phyloP scores from a whole-genome alignment of 2,329 filamentous ascomycete species.

The Ploettnerulaceae sp. region DNA sequence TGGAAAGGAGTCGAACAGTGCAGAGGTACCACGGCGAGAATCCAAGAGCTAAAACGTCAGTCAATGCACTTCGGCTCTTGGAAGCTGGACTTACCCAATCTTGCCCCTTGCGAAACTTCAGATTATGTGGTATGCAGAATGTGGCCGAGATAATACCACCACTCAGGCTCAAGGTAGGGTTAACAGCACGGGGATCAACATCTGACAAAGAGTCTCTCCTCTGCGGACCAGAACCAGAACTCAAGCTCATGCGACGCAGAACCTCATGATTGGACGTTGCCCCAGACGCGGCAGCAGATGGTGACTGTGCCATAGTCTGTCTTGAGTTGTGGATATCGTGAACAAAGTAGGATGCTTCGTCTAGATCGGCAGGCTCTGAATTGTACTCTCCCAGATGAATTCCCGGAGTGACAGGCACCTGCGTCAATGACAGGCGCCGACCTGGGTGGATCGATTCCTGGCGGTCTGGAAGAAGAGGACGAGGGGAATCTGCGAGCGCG shows the following conservation, averaged over 20 bases:
- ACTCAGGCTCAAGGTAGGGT: conserved; percentile 53
- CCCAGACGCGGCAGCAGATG: conserved; percentile 31
- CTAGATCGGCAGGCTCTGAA: conserved; percentile 7
- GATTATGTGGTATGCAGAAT: conserved; percentile 56
- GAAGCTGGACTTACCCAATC: conserved; percentile 49
- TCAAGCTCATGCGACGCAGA: conserved; percentile 41
- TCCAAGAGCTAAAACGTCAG: conserved; percentile 58
- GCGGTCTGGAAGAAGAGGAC: conserved; percentile 15
- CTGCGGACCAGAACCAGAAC: conserved; percentile 4
- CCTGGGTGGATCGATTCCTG: conserved; percentile 29
- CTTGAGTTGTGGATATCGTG: conserved; percentile 18
- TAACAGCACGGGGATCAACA: conserved; percentile 46
- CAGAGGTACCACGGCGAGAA: conserved; percentile 79
- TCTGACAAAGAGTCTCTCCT: conserved; percentile 46
- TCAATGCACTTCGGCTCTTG: neutral
- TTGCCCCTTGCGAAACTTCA: conserved; percentile 52
- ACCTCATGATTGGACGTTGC: conserved; percentile 39
- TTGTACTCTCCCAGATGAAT: conserved; percentile 24
- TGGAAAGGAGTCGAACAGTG: conserved; percentile 85
- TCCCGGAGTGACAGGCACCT: conserved; percentile 32
- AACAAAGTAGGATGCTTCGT: conserved; percentile 27
- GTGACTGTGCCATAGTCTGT: conserved; percentile 27
- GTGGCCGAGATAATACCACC: conserved; percentile 64
- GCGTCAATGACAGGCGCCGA: conserved; percentile 25
- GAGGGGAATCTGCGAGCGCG: conserved; percentile 22